A percentile compares a stretch with the other conserved stretches of the same genome.
Evolutionary conservation across 192 early-diverging fungal genomes (phyloP).

Genomic region (Dissophora ornata): DNA sequence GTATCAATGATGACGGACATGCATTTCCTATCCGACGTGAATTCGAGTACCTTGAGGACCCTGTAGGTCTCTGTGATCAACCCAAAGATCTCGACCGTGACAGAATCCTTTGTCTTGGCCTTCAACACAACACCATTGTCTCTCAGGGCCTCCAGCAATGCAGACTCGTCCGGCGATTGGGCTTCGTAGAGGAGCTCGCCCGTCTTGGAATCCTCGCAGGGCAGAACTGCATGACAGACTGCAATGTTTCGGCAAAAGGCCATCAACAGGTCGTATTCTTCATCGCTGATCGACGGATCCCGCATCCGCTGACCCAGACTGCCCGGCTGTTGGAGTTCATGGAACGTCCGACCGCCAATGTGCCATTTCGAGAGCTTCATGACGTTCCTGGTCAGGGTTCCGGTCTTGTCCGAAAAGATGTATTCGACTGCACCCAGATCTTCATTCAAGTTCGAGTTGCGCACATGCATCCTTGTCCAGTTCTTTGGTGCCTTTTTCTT

Average conservation of each 20-base stretch:
- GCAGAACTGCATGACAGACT: slow-evolving; percentile 95
- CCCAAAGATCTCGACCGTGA: slow-evolving; percentile 67
- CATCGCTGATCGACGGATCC: slow-evolving; percentile 52
- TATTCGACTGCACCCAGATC: slow-evolving; percentile 95
- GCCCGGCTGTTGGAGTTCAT: slow-evolving; percentile 58
- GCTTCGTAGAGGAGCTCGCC: slow-evolving; percentile 88
- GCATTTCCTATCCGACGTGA: slow-evolving; percentile 94
- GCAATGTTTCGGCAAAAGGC: slow-evolving; percentile 67
- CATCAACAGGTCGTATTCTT: slow-evolving; percentile 65
- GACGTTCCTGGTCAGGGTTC: slow-evolving; percentile 75
- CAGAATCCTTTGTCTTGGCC: slow-evolving; percentile 63
- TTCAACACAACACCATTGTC: slow-evolving; percentile 58
- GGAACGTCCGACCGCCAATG: slow-evolving; percentile 79
- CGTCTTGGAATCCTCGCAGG: slow-evolving; percentile 74
- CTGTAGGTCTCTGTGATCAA: slow-evolving; percentile 74
- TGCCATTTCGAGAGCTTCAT: slow-evolving; percentile 81
- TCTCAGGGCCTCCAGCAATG: slow-evolving; percentile 73
- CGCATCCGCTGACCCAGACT: slow-evolving; percentile 46
- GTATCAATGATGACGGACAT: slow-evolving; percentile 91
- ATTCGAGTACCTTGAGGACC: slow-evolving; percentile 94
- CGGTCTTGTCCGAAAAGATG: slow-evolving; percentile 87
- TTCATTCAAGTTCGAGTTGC: slow-evolving; percentile 78
- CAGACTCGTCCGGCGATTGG: slow-evolving; percentile 95
- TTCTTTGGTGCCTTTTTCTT: slow-evolving; percentile 48
- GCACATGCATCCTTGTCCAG: slow-evolving; percentile 54